Conservation (phyloP, 2,329 filamentous ascomycete species). For the Fusarium drepaniforme region DNA sequence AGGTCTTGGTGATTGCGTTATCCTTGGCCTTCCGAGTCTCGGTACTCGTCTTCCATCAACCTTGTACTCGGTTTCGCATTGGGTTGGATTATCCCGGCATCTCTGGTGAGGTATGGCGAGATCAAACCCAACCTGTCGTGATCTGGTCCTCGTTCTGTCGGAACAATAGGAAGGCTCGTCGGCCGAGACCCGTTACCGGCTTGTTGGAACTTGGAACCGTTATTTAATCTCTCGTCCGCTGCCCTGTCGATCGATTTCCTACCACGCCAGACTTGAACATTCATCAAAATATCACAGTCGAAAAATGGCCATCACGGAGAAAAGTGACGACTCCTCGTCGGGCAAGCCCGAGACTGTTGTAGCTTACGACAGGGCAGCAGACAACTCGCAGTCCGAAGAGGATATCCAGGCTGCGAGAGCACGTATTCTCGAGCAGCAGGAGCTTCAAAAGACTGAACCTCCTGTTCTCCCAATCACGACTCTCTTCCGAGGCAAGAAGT, state of each 20-base stretch:
- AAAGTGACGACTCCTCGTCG: neutral
- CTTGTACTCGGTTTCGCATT: neutral
- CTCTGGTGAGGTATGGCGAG: neutral
- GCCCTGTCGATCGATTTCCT: neutral
- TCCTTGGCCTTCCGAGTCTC: neutral
- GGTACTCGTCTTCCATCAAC: neutral
- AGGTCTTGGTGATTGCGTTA: neutral
- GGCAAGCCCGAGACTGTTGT: neutral
- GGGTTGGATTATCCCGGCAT: neutral
- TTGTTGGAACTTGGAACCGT: neutral
- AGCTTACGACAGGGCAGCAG: neutral
- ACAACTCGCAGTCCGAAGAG: slow-evolving; percentile 6
- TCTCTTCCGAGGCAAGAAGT: slow-evolving; percentile 16
- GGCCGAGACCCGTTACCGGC: slow-evolving; percentile 1
- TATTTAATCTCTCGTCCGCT: neutral
- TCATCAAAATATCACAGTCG: neutral
- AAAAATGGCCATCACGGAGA: neutral
- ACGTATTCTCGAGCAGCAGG: slow-evolving; percentile 22
- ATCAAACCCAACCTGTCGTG: neutral
- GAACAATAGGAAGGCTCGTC: neutral
- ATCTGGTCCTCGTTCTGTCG: neutral
- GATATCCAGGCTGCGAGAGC: slow-evolving; percentile 8
- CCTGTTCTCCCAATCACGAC: slow-evolving; percentile 24
- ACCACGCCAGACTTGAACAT: neutral
- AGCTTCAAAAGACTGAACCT: slow-evolving; percentile 28